Evolutionary conservation across 2,329 filamentous ascomycete species (phyloP).

Genomic region (Trichoderma afroharzianum): DNA sequence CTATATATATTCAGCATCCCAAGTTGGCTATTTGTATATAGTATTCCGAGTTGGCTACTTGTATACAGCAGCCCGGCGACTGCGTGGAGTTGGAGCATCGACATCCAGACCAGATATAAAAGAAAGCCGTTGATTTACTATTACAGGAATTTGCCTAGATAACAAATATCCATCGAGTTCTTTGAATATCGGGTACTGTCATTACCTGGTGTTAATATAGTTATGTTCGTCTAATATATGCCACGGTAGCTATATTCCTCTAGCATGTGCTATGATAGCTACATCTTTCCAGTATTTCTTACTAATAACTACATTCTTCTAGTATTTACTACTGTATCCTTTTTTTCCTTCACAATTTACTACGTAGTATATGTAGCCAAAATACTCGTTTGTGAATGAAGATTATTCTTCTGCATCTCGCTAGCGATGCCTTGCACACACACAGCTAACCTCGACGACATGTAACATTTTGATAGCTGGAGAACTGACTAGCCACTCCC

Average conservation of each 20-base stretch:
- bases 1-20: not conserved
- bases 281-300: not conserved
- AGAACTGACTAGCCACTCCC: not conserved
- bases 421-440: not conserved
- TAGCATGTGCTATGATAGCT: no score
- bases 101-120: not conserved
- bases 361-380: not conserved
- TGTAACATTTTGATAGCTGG: not conserved
- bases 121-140: not conserved
- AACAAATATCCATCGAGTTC: no score
- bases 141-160: not conserved
- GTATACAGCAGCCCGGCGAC: no score
- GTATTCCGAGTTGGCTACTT: no score
- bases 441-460: not conserved
- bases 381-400: not conserved
- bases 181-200: not conserved
- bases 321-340: not conserved
- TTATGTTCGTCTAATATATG: not conserved
- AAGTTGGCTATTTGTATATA: no score
- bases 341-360: not conserved
- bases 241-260: not conserved
- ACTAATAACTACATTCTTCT: not conserved
- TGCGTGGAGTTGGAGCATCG: not conserved
- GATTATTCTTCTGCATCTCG: not conserved
- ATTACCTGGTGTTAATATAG: not conserved